These are phyloP conservation scores for Calonectria pseudoreteaudii DNA, from an alignment of 2,329 filamentous ascomycete genomes.

Conservation along the genomic window DNA sequence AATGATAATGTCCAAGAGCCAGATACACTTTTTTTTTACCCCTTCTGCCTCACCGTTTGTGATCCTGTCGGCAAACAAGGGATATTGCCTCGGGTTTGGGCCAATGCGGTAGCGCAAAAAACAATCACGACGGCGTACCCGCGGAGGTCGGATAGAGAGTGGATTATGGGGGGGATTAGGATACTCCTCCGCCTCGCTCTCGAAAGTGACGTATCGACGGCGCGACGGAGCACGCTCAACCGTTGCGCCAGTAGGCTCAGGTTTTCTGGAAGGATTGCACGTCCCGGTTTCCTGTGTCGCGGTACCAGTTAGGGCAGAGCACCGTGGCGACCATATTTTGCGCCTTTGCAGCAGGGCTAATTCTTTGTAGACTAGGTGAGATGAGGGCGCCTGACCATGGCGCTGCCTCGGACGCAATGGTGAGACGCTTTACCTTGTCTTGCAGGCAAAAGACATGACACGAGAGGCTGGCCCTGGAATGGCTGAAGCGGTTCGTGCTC, in stretches of 20 bases:
- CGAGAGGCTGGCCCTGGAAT: background rate
- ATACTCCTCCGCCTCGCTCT: slow-evolving; percentile 7
- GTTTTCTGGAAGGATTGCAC: slow-evolving; percentile 3
- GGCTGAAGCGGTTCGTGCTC: slow-evolving; percentile 18
- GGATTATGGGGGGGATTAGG: slow-evolving; percentile 14
- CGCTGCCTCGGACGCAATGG: slow-evolving; percentile 23
- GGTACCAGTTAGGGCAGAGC: slow-evolving; percentile 19
- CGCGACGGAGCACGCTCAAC: slow-evolving; percentile 7
- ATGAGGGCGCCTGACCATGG: slow-evolving; percentile 12
- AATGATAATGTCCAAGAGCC: background rate
- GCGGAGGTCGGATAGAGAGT: slow-evolving; percentile 21
- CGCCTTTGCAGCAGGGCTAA: slow-evolving; percentile 13
- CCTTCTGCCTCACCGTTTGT: background rate
- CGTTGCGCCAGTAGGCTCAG: slow-evolving; percentile 12
- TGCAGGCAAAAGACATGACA: background rate
- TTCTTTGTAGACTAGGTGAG: slow-evolving; percentile 16
- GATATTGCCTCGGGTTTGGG: slow-evolving; percentile 16
- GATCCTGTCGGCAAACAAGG: slow-evolving; percentile 14
- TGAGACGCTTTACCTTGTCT: slow-evolving; percentile 19
- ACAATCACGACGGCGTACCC: slow-evolving; percentile 21
- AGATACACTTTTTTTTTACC: background rate
- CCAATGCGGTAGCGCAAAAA: slow-evolving; percentile 19
- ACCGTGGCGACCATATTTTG: slow-evolving; percentile 31
- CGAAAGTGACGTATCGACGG: slow-evolving; percentile 19
- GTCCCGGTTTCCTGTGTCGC: slow-evolving; percentile 10